A percentile compares a stretch with the other conserved stretches of the same genome.
These are phyloP conservation scores for Protostelium mycophagum DNA, from an alignment of 78 protist genomes.

Conservation along the genomic window DNA sequence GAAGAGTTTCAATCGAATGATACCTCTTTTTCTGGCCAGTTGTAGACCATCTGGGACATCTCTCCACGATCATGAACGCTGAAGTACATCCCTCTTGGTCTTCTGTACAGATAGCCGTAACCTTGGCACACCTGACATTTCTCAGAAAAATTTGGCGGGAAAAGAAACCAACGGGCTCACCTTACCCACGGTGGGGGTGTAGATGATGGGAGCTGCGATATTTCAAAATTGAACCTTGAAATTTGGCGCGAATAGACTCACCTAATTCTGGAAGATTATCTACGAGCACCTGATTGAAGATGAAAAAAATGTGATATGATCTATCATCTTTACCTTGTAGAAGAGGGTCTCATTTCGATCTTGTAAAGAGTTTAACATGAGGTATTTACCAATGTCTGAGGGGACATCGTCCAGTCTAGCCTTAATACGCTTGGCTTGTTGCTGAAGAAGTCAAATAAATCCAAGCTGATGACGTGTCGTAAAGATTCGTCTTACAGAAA, in stretches of 20 bases:
- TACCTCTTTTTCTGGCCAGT: slow-evolving; percentile 76
- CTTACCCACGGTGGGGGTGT: slow-evolving; percentile 86
- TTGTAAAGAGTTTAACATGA: slow-evolving; percentile 63
- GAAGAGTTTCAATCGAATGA: no score
- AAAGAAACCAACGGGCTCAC: slow-evolving; percentile 4
- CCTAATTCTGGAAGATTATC: slow-evolving; percentile 43
- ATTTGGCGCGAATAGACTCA: background rate
- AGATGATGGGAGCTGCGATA: slow-evolving; percentile 80
- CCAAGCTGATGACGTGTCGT: background rate
- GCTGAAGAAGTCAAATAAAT: background rate
- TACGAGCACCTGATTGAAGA: no score
- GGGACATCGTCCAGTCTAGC: background rate
- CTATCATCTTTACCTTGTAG: no score
- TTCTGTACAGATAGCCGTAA: slow-evolving; percentile 64
- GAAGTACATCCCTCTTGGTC: slow-evolving; percentile 82
- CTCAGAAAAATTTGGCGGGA: slow-evolving; percentile 2
- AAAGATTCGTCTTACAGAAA: background rate
- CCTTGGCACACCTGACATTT: slow-evolving; percentile 88
- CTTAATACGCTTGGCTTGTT: background rate
- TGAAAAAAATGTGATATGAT: no score
- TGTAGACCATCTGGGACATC: slow-evolving; percentile 56
- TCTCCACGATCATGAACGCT: slow-evolving; percentile 69
- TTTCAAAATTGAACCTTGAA: background rate
- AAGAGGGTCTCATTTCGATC: slow-evolving; percentile 81
- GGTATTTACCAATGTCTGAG: slow-evolving; percentile 47